Base-by-base conservation (phyloP, 192 early-diverging fungal genomes). In the Blastocladiella britannica region DNA sequence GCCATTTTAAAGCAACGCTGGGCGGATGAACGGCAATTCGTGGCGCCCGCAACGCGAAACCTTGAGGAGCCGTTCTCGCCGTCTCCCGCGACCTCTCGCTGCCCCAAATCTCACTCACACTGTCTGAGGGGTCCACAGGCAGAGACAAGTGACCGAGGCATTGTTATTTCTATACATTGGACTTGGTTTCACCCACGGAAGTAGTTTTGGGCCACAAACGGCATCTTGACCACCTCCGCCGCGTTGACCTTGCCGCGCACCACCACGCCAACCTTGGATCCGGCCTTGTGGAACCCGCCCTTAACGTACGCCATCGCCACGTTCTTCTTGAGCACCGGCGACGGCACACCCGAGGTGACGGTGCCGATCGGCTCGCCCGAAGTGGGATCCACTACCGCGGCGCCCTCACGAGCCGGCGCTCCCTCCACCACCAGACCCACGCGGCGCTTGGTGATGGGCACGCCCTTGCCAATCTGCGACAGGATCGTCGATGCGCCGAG, bases 221-320 rank as follows among this genome's bases (percentile, higher is more conserved):
- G 94, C 90, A 96, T 92, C 70, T 91, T 96, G 58, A 77, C 76
- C 18, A 98, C 81, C 43, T 60, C 62, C 27, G 87, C 94, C 52
- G 85, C 81, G 62, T 93, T 85, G 43, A 85, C 58, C 60, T 80
- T 78, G 64, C 81, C 81, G 66, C 94, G 81, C 52, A 98, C 94
- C 63, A 84, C 80, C 53, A 98, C 91, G 71, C 81, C 70, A 28
- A 98, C 72, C 58, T 81, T 74, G n/a, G 94, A 96, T n/a, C 84
- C 88, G 24, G 65, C 67, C 79, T 96, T 96, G 72, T 90, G 86
- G 69, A 80, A 75, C 8, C 91, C 90, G 58, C 77, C 78, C 66
- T 80, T 71, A 37, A 98, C 88, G 60, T 93, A 94, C 0, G 84
- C 94, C 92, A 98, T 98, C 15, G 92, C 94, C 60, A 98, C 72